Conservation (phyloP, 2,329 filamentous ascomycete genomes). For the Exophiala sp. region DNA sequence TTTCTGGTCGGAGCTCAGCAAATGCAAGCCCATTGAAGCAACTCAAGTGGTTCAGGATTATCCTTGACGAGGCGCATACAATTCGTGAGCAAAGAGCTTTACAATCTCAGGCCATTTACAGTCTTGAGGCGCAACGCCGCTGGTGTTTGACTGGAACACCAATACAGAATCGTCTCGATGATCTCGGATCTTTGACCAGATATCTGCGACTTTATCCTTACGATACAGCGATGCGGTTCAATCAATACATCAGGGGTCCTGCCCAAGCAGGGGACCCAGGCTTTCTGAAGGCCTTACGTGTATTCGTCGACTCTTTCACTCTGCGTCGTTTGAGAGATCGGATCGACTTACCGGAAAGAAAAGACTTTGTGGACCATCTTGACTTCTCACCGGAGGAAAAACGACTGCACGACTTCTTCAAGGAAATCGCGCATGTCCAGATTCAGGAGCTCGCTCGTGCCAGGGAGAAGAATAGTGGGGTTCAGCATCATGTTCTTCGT, state of each 20-base stretch:
- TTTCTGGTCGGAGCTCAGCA: constrained; percentile 51
- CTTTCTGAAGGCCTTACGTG: constrained; percentile 77
- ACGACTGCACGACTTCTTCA: constrained; percentile 78
- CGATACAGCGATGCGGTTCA: constrained; percentile 71
- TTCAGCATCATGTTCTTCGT: constrained; percentile 83
- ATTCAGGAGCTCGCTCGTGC: constrained; percentile 69
- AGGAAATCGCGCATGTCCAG: constrained; percentile 73
- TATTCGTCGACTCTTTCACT: constrained; percentile 92
- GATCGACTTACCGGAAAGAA: constrained; percentile 73
- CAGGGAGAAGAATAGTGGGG: constrained; percentile 62
- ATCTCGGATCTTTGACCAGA: constrained; percentile 79
- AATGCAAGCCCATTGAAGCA: constrained; percentile 64
- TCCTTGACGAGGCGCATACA: constrained; percentile 90
- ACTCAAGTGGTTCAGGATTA: constrained; percentile 88
- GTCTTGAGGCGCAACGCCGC: constrained; percentile 72
- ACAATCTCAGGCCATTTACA: constrained; percentile 80
- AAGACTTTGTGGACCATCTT: constrained; percentile 69
- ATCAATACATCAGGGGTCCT: constrained; percentile 73
- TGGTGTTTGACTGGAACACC: constrained; percentile 98
- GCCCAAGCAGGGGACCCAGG: constrained; percentile 84
- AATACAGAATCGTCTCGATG: constrained; percentile 88
- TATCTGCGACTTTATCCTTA: constrained; percentile 86
- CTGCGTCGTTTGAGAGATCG: constrained; percentile 87
- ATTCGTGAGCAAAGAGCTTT: constrained; percentile 81
- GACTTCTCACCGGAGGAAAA: constrained; percentile 73